phyloP scores from a whole-genome alignment of 306 rosid species.

The Pachyrhizus erosus region DNA sequence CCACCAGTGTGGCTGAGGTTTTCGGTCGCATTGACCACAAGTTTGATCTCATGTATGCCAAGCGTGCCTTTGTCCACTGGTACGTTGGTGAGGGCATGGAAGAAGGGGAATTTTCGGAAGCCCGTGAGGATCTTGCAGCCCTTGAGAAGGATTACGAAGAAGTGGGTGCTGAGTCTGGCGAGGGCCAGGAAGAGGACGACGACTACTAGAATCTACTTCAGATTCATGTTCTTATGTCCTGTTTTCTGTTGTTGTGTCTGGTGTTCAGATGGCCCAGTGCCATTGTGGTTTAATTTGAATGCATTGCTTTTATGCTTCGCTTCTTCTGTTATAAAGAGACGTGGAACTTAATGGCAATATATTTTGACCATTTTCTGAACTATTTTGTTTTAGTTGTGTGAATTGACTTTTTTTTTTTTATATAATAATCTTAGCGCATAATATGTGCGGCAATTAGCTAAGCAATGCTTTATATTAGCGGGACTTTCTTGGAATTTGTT shows the following conservation, averaged over 20 bases:
- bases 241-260: neutral
- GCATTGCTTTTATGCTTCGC: slow-evolving; percentile 9
- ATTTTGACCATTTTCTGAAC: neutral
- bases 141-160: slow-evolving; percentile 95
- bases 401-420: neutral
- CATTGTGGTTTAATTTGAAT: neutral
- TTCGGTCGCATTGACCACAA: slow-evolving; percentile 88
- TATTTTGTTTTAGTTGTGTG: neutral
- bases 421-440: no score
- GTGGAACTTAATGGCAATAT: neutral
- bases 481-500: no score
- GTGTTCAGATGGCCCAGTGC: neutral
- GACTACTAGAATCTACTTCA: slow-evolving; percentile 57
- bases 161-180: slow-evolving; percentile 89
- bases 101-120: slow-evolving; percentile 96
- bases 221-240: neutral
- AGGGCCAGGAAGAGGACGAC: slow-evolving; percentile 77
- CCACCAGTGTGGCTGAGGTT: slow-evolving; percentile 94
- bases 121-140: slow-evolving; percentile 96
- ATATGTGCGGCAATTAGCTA: no score
- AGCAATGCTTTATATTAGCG: no score
- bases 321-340: neutral
- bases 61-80: slow-evolving; percentile 96
- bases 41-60: slow-evolving; percentile 93
- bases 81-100: slow-evolving; percentile 99